phyloP scores from a whole-genome alignment of 2,329 filamentous ascomycete species.

The Colletotrichum navitas region DNA sequence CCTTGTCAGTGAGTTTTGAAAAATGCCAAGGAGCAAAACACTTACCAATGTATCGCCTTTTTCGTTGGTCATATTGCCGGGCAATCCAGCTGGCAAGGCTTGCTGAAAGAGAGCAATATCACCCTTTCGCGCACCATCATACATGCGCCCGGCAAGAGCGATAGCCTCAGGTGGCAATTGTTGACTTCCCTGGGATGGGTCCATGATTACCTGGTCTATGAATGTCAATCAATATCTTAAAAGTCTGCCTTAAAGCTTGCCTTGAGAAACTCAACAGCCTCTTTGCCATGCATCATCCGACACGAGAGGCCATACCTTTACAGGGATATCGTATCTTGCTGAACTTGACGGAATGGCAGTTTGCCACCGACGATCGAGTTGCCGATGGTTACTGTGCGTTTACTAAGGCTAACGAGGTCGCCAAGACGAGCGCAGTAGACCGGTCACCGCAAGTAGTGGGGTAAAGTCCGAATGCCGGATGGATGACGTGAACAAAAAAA shows the following conservation, averaged over 20 bases:
- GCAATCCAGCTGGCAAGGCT: conserved; percentile 74
- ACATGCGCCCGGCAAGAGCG: conserved; percentile 74
- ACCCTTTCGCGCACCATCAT: conserved; percentile 74
- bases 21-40: not conserved
- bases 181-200: not conserved
- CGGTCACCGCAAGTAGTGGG: conserved; percentile 8
- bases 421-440: not conserved
- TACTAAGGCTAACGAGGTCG: not conserved
- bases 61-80: conserved; percentile 78
- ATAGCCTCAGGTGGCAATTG: conserved; percentile 73
- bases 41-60: conserved; percentile 78
- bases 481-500: conserved; percentile 22
- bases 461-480: conserved; percentile 8
- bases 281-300: not conserved
- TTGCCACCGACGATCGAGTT: not conserved
- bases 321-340: not conserved
- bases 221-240: not conserved
- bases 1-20: not conserved
- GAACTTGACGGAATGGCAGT: not conserved
- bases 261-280: not conserved
- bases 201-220: conserved; percentile 7
- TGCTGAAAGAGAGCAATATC: conserved; percentile 69
- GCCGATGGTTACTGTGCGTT: not conserved
- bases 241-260: too few species aligned
- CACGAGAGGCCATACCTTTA: not conserved